Base-by-base conservation (phyloP, 2,329 filamentous ascomycete genomes). In the Pestalotiopsis sp. region DNA sequence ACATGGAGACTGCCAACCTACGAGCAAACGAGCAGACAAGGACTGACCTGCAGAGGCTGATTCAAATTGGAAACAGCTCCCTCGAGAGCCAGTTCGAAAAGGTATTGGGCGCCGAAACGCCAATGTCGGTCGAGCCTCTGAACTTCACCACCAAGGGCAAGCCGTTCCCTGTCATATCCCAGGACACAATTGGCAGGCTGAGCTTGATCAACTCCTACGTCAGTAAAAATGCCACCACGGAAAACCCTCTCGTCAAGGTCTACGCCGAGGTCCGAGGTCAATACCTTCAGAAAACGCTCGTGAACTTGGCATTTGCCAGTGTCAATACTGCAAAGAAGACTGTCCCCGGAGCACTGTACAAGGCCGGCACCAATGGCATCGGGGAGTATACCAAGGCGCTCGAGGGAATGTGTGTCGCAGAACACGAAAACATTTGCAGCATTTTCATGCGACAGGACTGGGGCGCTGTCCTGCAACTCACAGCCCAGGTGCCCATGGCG, bases 21-120 rank as follows among this genome's bases (percentile, higher is more conserved):
- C 91, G 93, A 68, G 93, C 95, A 11, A 98, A 98, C 70, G 95
- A 98, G 78, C 91, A 95, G 79, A 94, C 94, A 2, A 93, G 96
- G 68, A 84, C 89, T 59, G 94, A 98, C 70, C 88, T 97, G 67
- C 91, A 89, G 66, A 88, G 90, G 11, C 85, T 99, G 45, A 85
- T 98, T 69, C 92, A 91, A 75, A 88, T 90, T 4, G 96, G 94
- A 27, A 94, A 92, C 72, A 88, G 89, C 13, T 94, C 97, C 78
- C 85, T 99, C 39, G 94, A 98, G 80, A 90, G 90, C 68, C 88
- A 95, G 67, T 97, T 98, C 77, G 89, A 94, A 71, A 90, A 92
- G 69, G 86, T 94, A 66, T 83, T 99, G 49, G 85, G 87, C 59
- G 88, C 87, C 70, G 93, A 97, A 73, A 93, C 95, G 52, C 91